phyloP scores from a whole-genome alignment of 805 yeast species.

The Lachancea nothofagi region DNA sequence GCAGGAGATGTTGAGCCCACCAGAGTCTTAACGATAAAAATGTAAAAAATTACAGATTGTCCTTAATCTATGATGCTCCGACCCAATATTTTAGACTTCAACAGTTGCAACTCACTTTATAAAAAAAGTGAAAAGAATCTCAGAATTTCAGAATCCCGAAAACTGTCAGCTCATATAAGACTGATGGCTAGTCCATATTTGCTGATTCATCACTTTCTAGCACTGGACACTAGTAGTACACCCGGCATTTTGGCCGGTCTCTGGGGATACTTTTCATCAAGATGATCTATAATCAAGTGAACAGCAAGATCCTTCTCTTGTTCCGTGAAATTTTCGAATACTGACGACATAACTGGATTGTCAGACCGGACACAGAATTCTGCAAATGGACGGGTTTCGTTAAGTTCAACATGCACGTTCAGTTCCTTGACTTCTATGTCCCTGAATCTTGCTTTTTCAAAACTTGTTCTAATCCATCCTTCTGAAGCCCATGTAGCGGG shows the following conservation, averaged over 20 bases:
- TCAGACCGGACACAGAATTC: neutral
- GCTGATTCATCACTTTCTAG: no score
- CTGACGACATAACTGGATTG: neutral
- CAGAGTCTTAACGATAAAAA: no score
- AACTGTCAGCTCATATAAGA: no score
- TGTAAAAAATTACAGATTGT: no score
- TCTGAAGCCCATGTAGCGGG: constrained; percentile 3
- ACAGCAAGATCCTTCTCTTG: neutral
- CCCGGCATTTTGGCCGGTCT: neutral
- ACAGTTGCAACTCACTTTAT: no score
- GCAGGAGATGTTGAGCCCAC: no score
- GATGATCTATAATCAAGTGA: neutral
- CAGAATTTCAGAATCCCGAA: no score
- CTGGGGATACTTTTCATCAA: neutral
- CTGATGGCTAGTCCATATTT: no score
- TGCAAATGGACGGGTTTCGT: neutral
- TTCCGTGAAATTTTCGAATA: neutral
- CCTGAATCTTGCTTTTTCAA: neutral
- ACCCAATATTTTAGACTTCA: no score
- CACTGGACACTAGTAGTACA: constrained; percentile 1
- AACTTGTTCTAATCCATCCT: neutral
- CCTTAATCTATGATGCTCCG: no score
- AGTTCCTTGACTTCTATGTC: neutral
- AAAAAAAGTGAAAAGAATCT: no score
- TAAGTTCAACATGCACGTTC: neutral